Conservation (phyloP, 805 yeast species). For the Metschnikowia amazonensis region DNA sequence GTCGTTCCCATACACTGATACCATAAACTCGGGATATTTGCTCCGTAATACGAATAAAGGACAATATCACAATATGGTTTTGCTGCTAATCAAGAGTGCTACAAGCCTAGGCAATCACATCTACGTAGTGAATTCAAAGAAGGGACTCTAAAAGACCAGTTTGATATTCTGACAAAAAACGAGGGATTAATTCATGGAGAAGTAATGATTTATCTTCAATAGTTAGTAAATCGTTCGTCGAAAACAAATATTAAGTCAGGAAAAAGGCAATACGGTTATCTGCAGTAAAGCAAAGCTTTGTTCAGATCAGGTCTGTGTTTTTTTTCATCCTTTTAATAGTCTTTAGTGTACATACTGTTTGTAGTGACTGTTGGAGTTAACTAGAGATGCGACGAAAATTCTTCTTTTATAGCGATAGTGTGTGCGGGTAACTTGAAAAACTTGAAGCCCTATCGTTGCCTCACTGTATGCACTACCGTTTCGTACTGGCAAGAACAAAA, state of each 20-base stretch:
- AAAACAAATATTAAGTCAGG: slow-evolving; percentile 13
- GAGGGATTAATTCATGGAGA: not conserved
- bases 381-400: not conserved
- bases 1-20: no score
- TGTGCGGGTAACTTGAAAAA: slow-evolving; percentile 3
- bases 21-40: no score
- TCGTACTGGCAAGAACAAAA: no score
- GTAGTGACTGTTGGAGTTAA: not conserved
- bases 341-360: slow-evolving; percentile 15
- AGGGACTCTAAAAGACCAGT: no score
- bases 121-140: not conserved
- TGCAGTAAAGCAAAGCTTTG: slow-evolving; percentile 19
- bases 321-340: slow-evolving; percentile 19
- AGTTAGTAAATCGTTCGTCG: slow-evolving; percentile 5
- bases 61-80: no score
- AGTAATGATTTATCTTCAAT: not conserved
- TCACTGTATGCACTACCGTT: not conserved
- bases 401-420: not conserved
- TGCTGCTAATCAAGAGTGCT: no score
- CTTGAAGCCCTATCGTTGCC: not conserved
- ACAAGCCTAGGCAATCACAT: not conserved
- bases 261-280: slow-evolving; percentile 22
- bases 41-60: no score
- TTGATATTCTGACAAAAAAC: no score
- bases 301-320: slow-evolving; percentile 25